phyloP scores from a whole-genome alignment of 169 alveolate genomes.

The Plasmodium knowlesi region DNA sequence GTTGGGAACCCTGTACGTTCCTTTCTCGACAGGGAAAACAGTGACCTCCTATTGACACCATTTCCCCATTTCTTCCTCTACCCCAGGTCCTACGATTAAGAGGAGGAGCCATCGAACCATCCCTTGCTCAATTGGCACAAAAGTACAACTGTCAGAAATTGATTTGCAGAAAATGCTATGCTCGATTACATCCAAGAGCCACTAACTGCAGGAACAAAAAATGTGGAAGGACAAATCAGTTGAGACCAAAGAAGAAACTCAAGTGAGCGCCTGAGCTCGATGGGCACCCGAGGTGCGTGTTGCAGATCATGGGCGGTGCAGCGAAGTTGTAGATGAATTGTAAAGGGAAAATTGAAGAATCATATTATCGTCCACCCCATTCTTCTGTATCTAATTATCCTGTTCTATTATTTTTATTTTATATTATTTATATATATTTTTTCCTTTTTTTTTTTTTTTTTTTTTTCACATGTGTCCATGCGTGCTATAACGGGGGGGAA shows the following conservation, averaged over 20 bases:
- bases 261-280: slow-evolving; percentile 82
- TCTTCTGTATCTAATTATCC: background rate
- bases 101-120: slow-evolving; percentile 99
- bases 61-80: background rate
- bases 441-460: background rate
- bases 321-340: background rate
- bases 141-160: slow-evolving; percentile 99
- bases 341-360: background rate
- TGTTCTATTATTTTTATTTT: background rate
- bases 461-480: background rate
- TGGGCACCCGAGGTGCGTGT: background rate
- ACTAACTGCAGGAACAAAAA: slow-evolving; percentile 99
- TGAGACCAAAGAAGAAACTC: slow-evolving; percentile 99
- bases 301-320: background rate
- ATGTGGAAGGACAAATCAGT: slow-evolving; percentile 99
- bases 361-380: background rate
- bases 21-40: background rate
- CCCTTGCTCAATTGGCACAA: slow-evolving; percentile 98
- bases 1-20: no score
- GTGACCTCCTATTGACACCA: background rate
- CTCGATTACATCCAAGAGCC: slow-evolving; percentile 99
- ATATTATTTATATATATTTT: background rate
- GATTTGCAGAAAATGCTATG: slow-evolving; percentile 99
- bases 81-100: slow-evolving; percentile 93
- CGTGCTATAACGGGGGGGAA: background rate